Conservation (phyloP, 139 green algal genomes). For the Micractinium sp. region DNA sequence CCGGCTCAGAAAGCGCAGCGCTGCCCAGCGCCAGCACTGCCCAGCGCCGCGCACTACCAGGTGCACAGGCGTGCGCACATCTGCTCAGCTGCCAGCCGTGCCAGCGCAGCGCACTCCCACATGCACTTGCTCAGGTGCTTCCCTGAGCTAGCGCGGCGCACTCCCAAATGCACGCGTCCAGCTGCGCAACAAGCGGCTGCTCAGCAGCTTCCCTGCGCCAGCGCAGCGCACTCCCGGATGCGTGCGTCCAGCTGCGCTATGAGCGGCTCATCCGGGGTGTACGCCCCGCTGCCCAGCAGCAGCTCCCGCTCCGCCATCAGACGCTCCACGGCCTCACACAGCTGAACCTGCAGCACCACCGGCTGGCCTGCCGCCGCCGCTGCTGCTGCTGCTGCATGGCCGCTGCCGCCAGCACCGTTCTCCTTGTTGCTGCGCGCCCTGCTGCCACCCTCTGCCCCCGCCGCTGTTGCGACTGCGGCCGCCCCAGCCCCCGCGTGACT, state of each 20-base stretch:
- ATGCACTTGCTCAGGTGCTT: not conserved
- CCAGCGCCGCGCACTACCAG: too few relatives aligned
- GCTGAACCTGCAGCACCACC: not conserved
- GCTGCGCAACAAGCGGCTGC: too few relatives aligned
- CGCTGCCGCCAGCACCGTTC: not conserved
- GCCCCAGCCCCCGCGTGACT: too few relatives aligned
- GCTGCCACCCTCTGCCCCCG: not conserved
- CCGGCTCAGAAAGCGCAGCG: too few relatives aligned
- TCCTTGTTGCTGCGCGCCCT: not conserved
- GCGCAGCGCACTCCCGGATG: conserved; percentile 18
- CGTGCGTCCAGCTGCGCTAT: conserved; percentile 37
- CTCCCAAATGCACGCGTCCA: too few relatives aligned
- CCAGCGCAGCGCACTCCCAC: not conserved
- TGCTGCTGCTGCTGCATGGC: not conserved
- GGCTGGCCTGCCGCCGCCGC: not conserved
- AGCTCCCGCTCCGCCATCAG: conserved; percentile 48
- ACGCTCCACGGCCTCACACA: conserved; percentile 37
- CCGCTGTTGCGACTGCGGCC: not conserved
- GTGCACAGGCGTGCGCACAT: too few relatives aligned
- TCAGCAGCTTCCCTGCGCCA: not conserved
- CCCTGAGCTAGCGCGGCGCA: not conserved
- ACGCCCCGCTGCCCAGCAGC: conserved; percentile 50
- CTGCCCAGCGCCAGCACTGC: too few relatives aligned
- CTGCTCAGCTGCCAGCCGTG: not conserved
- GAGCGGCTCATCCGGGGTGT: conserved; percentile 34